Conservation (phyloP, 1,284 basidiomycete genomes). For the Schizophyllum commune region DNA sequence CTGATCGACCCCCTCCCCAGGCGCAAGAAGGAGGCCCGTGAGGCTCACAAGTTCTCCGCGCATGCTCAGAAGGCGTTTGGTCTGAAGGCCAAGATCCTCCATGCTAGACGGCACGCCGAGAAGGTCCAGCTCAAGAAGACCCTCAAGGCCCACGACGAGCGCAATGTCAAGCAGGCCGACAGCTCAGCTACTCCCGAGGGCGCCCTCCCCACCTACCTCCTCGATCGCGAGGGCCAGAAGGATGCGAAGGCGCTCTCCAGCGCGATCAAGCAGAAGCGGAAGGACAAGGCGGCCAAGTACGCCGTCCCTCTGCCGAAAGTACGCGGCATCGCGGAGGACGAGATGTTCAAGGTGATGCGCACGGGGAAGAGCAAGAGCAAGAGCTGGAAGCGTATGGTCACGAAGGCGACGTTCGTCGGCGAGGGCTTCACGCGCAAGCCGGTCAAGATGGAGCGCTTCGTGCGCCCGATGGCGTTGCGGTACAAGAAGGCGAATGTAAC, state of each 20-base stretch:
- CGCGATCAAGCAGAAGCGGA: conserved; percentile 97
- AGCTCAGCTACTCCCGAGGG: conserved; percentile 76
- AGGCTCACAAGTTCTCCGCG: conserved; percentile 82
- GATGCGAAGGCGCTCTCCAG: conserved; percentile 97
- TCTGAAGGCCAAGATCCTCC: conserved; percentile 95
- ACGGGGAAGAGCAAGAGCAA: conserved; percentile 97
- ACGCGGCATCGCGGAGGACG: conserved; percentile 96
- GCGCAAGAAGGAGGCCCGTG: conserved; percentile 90
- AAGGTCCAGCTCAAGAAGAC: conserved; percentile 99
- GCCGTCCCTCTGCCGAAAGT: conserved; percentile 96
- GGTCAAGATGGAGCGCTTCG: conserved; percentile 98
- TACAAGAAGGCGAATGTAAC: conserved; percentile 99
- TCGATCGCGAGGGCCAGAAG: conserved; percentile 96
- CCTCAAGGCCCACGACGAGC: conserved; percentile 97
- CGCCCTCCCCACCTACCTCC: conserved; percentile 89
- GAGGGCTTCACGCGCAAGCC: conserved; percentile 98
- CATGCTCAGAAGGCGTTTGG: conserved; percentile 93
- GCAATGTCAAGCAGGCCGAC: conserved; percentile 94
- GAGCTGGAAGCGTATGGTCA: conserved; percentile 99
- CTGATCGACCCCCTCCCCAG: conserved; percentile 31
- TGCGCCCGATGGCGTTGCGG: conserved; percentile 94
- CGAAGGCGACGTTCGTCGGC: conserved; percentile 98
- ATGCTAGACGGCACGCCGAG: conserved; percentile 93
- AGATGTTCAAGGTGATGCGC: conserved; percentile 99
- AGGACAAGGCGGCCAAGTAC: conserved; percentile 99